Conservation (phyloP, 139 green algal genomes). For the Volvox africanus region DNA sequence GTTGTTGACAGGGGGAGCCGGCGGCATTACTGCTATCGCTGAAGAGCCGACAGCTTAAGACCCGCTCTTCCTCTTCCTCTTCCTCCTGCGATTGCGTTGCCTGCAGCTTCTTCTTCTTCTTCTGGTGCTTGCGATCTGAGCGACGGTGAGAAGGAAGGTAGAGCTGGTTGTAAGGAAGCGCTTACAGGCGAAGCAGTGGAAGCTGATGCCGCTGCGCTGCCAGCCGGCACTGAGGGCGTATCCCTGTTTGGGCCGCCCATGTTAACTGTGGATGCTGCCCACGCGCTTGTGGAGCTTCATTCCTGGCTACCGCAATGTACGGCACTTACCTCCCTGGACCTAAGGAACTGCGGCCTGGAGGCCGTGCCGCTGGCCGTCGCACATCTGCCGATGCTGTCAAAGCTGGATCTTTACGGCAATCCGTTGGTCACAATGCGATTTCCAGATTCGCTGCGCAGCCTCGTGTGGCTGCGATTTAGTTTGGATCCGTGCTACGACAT, state of each 20-base stretch:
- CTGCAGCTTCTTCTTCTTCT: neutral
- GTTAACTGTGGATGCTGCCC: neutral
- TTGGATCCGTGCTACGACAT: constrained; percentile 28
- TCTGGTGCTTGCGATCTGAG: too few relatives aligned
- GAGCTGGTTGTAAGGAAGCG: neutral
- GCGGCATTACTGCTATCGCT: too few relatives aligned
- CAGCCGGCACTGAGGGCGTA: neutral
- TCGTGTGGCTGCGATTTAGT: constrained; percentile 23
- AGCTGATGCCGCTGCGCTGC: neutral
- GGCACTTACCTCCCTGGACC: neutral
- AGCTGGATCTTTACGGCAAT: constrained; percentile 33
- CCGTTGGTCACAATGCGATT: constrained; percentile 13
- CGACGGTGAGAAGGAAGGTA: neutral
- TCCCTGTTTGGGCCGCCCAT: neutral
- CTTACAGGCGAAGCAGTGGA: too few relatives aligned
- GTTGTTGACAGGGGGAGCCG: too few relatives aligned
- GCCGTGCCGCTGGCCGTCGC: constrained; percentile 32
- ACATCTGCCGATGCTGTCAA: neutral
- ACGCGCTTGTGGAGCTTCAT: constrained; percentile 28
- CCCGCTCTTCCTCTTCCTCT: too few relatives aligned
- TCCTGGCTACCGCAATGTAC: constrained; percentile 14
- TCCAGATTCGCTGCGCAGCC: neutral
- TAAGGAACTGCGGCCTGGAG: constrained; percentile 28
- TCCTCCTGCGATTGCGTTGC: too few relatives aligned
- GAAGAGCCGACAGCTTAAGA: too few relatives aligned